Evolutionary conservation across 331 rosid species (phyloP).

Genomic region (Pyrus hybrid): DNA sequence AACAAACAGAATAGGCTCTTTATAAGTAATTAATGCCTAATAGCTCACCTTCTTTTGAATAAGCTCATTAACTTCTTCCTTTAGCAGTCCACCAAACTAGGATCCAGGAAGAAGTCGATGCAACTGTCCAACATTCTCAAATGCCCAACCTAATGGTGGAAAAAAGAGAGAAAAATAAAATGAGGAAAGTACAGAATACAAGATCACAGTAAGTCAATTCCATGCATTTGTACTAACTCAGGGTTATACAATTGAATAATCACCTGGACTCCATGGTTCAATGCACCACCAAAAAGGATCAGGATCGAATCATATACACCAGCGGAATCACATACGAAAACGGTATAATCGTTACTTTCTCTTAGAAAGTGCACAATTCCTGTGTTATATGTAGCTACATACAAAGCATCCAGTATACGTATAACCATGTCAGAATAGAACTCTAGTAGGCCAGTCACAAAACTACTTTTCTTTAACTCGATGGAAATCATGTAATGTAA

Average conservation of each 20-base stretch:
- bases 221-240: not conserved
- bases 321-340: conserved; percentile 91
- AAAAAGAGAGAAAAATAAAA: not conserved
- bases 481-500: not conserved
- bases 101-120: conserved; percentile 85
- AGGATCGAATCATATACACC: conserved; percentile 91
- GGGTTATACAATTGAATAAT: conserved; percentile 11
- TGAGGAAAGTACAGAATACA: not conserved
- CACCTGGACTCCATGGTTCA: conserved; percentile 72
- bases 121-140: conserved; percentile 83
- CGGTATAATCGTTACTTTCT: conserved; percentile 88
- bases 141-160: conserved; percentile 64
- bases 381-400: not conserved
- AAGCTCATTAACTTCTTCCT: conserved; percentile 76
- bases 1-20: not conserved
- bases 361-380: conserved; percentile 5
- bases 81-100: conserved; percentile 86
- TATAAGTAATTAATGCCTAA: not conserved
- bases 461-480: not conserved
- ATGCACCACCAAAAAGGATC: conserved; percentile 73
- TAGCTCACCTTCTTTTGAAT: conserved; percentile 49
- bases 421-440: not conserved
- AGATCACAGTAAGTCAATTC: conserved; percentile 6
- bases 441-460: not conserved
- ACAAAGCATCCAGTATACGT: not conserved